Base-by-base conservation (phyloP, 345 rosid genomes). In the Aegle marmelos region DNA sequence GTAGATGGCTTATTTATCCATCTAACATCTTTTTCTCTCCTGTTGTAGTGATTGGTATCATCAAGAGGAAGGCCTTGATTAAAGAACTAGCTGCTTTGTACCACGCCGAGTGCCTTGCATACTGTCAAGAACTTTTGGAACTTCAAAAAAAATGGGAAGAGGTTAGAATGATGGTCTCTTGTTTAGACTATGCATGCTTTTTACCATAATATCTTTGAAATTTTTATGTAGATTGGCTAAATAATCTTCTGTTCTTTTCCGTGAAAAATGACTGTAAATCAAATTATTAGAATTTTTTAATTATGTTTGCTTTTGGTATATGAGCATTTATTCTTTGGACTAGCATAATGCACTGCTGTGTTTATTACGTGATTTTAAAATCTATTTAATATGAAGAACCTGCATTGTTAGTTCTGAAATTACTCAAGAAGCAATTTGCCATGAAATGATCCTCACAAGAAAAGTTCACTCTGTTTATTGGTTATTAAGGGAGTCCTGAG, bases 61-160 rank as follows among this genome's bases (percentile, higher is more conserved):
- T 94, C 73, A 94, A 91, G 76, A 91, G 99, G 85, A 96, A 92
- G 71, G 97, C 94, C 34, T 88, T 96, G 92, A 88, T 96, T 78
- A 94, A 94, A 80, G 95, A 94, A 61, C 81, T 96, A 80, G 98
- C 98, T 6, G 94, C 95, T 19, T 92, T 90, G 21, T 94, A 92
- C 78, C 98, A 94, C 41, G 85, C 89, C 0, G 93, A 96, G 68
- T 94, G 99, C 86, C 92, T 96, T 78, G 75, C 90, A 11, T 90
- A 89, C 83, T 91, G 95, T 77, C 93, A 89, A 72, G 90, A 96
- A 82, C 95, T 96, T 62, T 78, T 94, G 73, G 94, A 94, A 60
- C 93, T 94, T 9, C 98, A 96, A 78, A 90, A 86, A 74, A 89
- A 90, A 81, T 85, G 84, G 77, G 86, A 91, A 28, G 97, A 92